Base-by-base conservation (phyloP, 805 yeast species). In the Candida silvatica region DNA sequence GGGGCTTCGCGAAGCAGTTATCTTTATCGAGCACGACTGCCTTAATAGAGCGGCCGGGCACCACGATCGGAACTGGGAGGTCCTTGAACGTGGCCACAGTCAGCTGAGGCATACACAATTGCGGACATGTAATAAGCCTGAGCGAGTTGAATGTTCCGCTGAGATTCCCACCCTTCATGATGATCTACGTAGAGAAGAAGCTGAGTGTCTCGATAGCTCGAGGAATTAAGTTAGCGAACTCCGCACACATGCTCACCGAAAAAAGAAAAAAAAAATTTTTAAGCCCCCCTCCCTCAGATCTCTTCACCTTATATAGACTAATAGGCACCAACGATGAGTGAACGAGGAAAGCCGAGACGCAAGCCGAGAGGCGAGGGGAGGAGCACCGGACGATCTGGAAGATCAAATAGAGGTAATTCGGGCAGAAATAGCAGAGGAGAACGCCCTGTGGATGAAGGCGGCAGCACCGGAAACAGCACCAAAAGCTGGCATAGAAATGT, bases 21-120 rank as follows among this genome's bases (percentile, higher is more conserved):
- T 92, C 98, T 54, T 92, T 92, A 52, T 92, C 98, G 18, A 92
- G 63, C 0, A 92, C 90, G 2, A 88, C 69, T 0, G 87, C 94
- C 48, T 74, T 79, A 38, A 84, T 80, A n/a, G 39, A 32, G 7
- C 46, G 39, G 2, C 43, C 44, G 6, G 48, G 47, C 14, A 47
- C 25, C 1, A 35, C 17, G 3, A 52, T 8, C 3, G 57, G 58
- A 4, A 47, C 37, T 0, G 59, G 61, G 4, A 57, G 32, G 5
- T 54, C 45, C 37, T 48, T 49, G 38, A 59, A 58, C 6, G 46
- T 50, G 0, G 92, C 84, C 3, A 80, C 52, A 0, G 78, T 70
- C 3, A 82, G 52, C 34, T 79, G 82, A 0, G 95, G 95, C 17
- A 77, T 49, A 42, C 86, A 74, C 17, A 83, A 56, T n/a, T 72